A percentile compares a stretch with the other conserved stretches of the same genome.
These are phyloP conservation scores for Penicillium sp. DNA, from an alignment of 2,329 filamentous ascomycete species.

Conservation along the genomic window DNA sequence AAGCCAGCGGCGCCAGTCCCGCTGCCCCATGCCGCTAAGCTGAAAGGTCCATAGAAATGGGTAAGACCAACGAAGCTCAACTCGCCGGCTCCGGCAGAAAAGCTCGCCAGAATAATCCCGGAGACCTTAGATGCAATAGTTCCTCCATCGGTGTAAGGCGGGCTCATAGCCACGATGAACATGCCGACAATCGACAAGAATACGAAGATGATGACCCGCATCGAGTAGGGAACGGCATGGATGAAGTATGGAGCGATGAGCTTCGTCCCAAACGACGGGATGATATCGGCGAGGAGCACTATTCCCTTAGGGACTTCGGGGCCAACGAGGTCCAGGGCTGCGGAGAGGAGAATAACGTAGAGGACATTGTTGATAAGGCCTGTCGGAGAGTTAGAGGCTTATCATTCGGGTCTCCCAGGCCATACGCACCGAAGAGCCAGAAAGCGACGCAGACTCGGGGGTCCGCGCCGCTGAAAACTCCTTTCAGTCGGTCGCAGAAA, in stretches of 20 bases:
- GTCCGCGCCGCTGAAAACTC: slow-evolving; percentile 66
- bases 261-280: slow-evolving; percentile 86
- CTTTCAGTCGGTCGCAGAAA: slow-evolving; percentile 64
- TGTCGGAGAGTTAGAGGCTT: slow-evolving; percentile 36
- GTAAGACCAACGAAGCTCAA: slow-evolving; percentile 87
- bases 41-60: slow-evolving; percentile 86
- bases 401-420: not conserved
- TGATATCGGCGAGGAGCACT: slow-evolving; percentile 87
- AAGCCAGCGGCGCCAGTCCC: slow-evolving; percentile 88
- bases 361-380: slow-evolving; percentile 95
- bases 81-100: slow-evolving; percentile 84
- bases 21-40: slow-evolving; percentile 86
- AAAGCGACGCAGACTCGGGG: slow-evolving; percentile 74
- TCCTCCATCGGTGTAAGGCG: slow-evolving; percentile 53
- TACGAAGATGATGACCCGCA: slow-evolving; percentile 73
- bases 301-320: slow-evolving; percentile 81
- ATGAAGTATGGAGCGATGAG: slow-evolving; percentile 92
- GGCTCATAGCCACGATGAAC: slow-evolving; percentile 81
- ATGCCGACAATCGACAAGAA: slow-evolving; percentile 77
- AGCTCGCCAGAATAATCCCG: slow-evolving; percentile 79
- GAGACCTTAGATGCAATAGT: slow-evolving; percentile 73
- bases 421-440: slow-evolving; percentile 78
- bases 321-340: slow-evolving; percentile 92
- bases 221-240: slow-evolving; percentile 75
- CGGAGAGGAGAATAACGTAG: slow-evolving; percentile 94